Base-by-base conservation (phyloP, 305 asterid genomes). In the Andrographis paniculata region DNA sequence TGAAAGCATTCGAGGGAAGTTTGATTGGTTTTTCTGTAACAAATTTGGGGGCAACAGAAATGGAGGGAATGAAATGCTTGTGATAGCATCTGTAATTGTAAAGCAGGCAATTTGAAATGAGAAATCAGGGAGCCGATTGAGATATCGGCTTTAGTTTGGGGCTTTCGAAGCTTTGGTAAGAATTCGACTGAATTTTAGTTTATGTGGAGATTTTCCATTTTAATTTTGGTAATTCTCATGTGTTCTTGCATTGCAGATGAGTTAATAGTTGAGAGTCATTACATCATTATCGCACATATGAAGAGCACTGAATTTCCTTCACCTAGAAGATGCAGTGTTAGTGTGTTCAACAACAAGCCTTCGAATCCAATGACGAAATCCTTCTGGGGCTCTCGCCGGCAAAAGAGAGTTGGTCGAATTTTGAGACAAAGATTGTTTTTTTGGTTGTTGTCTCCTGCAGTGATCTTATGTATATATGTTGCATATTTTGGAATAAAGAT, bases 401-500 rank as follows among this genome's bases (percentile, higher is more conserved):
- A 67, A 55, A 72, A 76, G 62, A 83, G 78, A 66, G 56, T 78
- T 54, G 59, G 78, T 59, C 71, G 78, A 52, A 60, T 75, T 61
- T 67, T 73, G 5, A 66, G 76, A 42, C 70, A 61, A 14, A 73
- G 72, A 50, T 56, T 78, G 37, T 67, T 80, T 53, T 48, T 70
- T 54, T 78, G 81, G 74, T 63, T 74, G 64, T 56, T 78, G 66
- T 65, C 73, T 17, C 65, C 84, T 57, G 72, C 74, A 12, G 66
- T 75, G 47, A 55, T 83, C 48, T 76, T 82, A 67, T 70, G 68
- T 16, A 58, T 77, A 46, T 83, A 55, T 68, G 70, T 80, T 42
- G 69, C 79, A 7, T 75, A 64, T 65, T 75, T 86, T 59, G 83
- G 87, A 49, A 53, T 70, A 31, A 75, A 72, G 70, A 67, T 82